Evolutionary conservation across 2,329 filamentous ascomycete genomes (phyloP).

Genomic region (Hypoxylon sp.): DNA sequence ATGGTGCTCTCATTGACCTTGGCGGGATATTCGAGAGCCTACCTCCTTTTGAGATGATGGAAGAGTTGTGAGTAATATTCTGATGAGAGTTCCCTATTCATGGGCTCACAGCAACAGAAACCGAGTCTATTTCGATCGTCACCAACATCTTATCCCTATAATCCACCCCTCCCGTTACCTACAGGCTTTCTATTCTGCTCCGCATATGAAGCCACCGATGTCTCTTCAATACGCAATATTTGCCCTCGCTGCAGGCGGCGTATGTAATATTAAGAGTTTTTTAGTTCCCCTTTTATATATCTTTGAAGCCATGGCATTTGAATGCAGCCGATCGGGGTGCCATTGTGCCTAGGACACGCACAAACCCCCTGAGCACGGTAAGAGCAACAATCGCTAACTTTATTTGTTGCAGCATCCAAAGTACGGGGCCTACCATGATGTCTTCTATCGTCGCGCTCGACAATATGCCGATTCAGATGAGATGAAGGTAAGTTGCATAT

Average conservation of each 20-base stretch:
- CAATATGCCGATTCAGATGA: conserved; percentile 89
- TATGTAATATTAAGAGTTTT: background rate
- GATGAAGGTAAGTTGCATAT: conserved; percentile 72
- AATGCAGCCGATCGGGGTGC: background rate
- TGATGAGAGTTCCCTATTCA: conserved; percentile 6
- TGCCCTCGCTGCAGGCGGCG: conserved; percentile 79
- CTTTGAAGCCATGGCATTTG: background rate
- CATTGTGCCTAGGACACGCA: background rate
- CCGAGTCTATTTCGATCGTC: conserved; percentile 80
- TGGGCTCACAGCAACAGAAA: conserved; percentile 65
- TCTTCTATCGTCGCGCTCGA: conserved; percentile 85
- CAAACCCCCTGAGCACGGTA: background rate
- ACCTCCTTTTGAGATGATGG: conserved; percentile 82
- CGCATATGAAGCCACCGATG: conserved; percentile 84
- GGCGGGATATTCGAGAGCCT: conserved; percentile 83
- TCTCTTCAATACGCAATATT: conserved; percentile 92
- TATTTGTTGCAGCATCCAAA: conserved; percentile 67
- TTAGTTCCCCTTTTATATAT: background rate
- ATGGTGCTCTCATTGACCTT: conserved; percentile 78
- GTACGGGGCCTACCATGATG: conserved; percentile 78
- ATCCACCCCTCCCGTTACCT: conserved; percentile 84
- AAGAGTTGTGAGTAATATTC: conserved; percentile 77
- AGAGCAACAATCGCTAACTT: background rate
- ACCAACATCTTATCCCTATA: conserved; percentile 81
- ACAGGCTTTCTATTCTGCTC: conserved; percentile 78